Percentiles rank a stretch among this genome's conserved stretches.
Conservation (phyloP, 805 yeast genomes). For the Blastobotrys attinorum region DNA sequence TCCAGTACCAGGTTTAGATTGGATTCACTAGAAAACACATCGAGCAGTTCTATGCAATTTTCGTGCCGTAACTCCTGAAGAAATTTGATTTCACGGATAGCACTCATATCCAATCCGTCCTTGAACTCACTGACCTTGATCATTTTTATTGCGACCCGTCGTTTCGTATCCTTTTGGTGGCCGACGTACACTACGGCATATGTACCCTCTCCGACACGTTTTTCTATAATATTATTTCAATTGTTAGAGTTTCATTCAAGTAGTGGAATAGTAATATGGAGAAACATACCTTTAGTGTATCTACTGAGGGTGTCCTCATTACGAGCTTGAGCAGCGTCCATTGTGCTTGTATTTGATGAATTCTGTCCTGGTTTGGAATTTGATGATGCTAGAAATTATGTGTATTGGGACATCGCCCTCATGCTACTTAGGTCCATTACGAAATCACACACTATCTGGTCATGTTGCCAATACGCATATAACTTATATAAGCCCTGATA, state of each 20-base stretch:
- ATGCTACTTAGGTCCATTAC: background rate
- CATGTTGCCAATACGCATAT: background rate
- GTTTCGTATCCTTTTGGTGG: slow-evolving; percentile 43
- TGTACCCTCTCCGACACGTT: slow-evolving; percentile 97
- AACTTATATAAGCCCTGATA: background rate
- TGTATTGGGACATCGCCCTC: background rate
- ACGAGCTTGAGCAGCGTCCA: slow-evolving; percentile 2
- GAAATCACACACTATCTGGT: background rate
- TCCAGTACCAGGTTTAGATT: slow-evolving; percentile 82
- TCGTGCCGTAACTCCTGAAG: slow-evolving; percentile 70
- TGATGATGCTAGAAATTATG: background rate
- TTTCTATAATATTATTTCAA: slow-evolving; percentile 40
- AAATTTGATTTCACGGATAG: slow-evolving; percentile 86
- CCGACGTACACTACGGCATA: slow-evolving; percentile 91
- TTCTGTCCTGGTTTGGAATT: background rate
- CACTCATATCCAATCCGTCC: slow-evolving; percentile 97
- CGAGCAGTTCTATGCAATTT: slow-evolving; percentile 81
- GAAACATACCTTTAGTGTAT: slow-evolving; percentile 17
- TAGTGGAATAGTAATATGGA: background rate
- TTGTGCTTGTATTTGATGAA: background rate
- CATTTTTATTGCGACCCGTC: slow-evolving; percentile 85
- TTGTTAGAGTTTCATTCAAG: too few species aligned
- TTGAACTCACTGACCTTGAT: slow-evolving; percentile 90
- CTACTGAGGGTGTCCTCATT: slow-evolving; percentile 11
- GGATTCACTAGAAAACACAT: slow-evolving; percentile 66